These are phyloP conservation scores for Silene coronaria DNA, from an alignment of 179 eudicot genomes.

Conservation along the genomic window DNA sequence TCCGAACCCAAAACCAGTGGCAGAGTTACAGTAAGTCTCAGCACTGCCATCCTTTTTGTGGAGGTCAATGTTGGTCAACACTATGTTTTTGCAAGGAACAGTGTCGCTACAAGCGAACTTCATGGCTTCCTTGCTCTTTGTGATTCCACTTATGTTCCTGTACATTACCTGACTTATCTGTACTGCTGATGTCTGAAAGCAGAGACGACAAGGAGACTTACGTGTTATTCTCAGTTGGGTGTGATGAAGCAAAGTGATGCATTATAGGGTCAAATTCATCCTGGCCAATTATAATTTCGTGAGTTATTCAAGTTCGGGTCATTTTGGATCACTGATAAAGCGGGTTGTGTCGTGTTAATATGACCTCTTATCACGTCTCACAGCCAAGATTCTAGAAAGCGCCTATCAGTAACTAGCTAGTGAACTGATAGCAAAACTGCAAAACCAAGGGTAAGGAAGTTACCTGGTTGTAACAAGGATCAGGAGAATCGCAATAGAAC, in stretches of 20 bases:
- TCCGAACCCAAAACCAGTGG: slow-evolving; percentile 48
- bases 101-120: slow-evolving; percentile 75
- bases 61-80: slow-evolving; percentile 60
- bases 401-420: background rate
- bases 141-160: slow-evolving; percentile 69
- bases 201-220: background rate
- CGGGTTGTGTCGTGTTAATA: too few species aligned
- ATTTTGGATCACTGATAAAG: too few species aligned
- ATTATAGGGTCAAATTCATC: too few species aligned
- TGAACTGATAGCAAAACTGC: background rate
- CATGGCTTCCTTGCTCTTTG: slow-evolving; percentile 62
- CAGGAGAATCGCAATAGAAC: slow-evolving; percentile 87
- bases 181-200: slow-evolving; percentile 60
- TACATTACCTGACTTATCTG: slow-evolving; percentile 69
- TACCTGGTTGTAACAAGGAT: slow-evolving; percentile 64
- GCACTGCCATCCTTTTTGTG: slow-evolving; percentile 53
- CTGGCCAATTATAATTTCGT: too few species aligned
- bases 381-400: too few species aligned
- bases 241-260: too few species aligned
- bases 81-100: slow-evolving; percentile 68
- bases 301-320: too few species aligned
- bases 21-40: slow-evolving; percentile 66
- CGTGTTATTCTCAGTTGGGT: too few species aligned
- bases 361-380: too few species aligned
- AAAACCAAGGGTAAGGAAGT: background rate